Evolutionary conservation across 1,139 yeast genomes (phyloP), one percentile per base, ranked within the genome.

Genomic region (Hyphopichia fennica): DNA sequence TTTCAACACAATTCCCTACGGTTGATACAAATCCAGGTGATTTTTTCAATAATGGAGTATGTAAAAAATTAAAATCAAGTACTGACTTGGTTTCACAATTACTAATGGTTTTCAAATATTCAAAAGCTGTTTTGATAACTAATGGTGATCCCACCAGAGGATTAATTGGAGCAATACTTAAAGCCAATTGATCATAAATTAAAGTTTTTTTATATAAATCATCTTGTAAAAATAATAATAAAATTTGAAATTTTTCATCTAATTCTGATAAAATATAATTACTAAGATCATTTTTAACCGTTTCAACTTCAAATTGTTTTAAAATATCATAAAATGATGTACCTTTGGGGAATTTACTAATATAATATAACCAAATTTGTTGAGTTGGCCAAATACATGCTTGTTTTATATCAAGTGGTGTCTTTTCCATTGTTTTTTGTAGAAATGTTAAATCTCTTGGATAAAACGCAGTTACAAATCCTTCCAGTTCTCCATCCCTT

Each of bases 301-400:
- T 51, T 35, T 77, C 77, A 13, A 54, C 45, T 37, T 72, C 75
- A 51, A 86, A 82, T 32, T 73, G 68, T 11, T 66, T 50, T 35
- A 83, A 63, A 27, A 84, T 67, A 6, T 69, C 59, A 11, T 63
- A 60, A 19, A 81, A 63, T 3, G 75, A 65, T 1, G 79, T 72
- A 1, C 71, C 66, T 5, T 70, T 63, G 1, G 82, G 75, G 50
- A 81, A 81, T 52, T 75, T 76, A 15, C 82, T 67, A 52, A 79
- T 72, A 55, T 81, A 83, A 37, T 67, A 67, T 10, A 69, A 67
- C 85, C 90, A 81, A 17, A 85, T 65, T 31, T 75, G 74, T 46
- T 76, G 79, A 1, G 87, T 79, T 3, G 95, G 95, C 88, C 89
- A 83, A 6, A 86, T 62, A 17, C 77, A 69, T 0, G 91, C 93